These are phyloP conservation scores for Microsporum ferrugineum DNA, from an alignment of 2,329 filamentous ascomycete genomes.

Conservation along the genomic window DNA sequence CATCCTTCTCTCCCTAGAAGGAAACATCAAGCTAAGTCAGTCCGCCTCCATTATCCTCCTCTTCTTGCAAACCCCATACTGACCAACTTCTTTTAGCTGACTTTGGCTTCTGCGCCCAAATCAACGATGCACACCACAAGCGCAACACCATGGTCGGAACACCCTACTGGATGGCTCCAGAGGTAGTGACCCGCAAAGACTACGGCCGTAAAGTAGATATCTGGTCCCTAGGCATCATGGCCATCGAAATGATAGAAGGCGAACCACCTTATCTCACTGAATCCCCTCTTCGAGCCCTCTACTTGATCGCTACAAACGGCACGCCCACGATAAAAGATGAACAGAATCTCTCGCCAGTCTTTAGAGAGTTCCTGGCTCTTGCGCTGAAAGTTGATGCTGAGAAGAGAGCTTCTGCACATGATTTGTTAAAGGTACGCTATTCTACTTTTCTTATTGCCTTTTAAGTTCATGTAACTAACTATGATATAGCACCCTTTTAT, in stretches of 20 bases:
- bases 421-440: slow-evolving; percentile 70
- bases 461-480: background rate
- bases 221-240: slow-evolving; percentile 98
- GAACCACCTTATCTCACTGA: slow-evolving; percentile 95
- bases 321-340: slow-evolving; percentile 93
- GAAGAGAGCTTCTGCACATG: slow-evolving; percentile 88
- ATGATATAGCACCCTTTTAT: slow-evolving; percentile 62
- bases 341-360: slow-evolving; percentile 64
- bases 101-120: slow-evolving; percentile 97
- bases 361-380: slow-evolving; percentile 84
- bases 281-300: slow-evolving; percentile 81
- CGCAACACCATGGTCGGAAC: slow-evolving; percentile 98
- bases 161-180: slow-evolving; percentile 99
- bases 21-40: slow-evolving; percentile 94
- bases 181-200: slow-evolving; percentile 93
- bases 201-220: slow-evolving; percentile 98
- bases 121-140: slow-evolving; percentile 94
- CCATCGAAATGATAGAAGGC: slow-evolving; percentile 99
- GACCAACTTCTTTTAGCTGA: slow-evolving; percentile 51
- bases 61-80: background rate
- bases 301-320: slow-evolving; percentile 92
- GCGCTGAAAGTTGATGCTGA: slow-evolving; percentile 94
- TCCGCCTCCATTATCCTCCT: slow-evolving; percentile 9
- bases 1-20: slow-evolving; percentile 83
- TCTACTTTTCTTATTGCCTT: background rate